Evolutionary conservation across 495 filamentous ascomycete species (phyloP).

Genomic region (Aspergillus cristatus): DNA sequence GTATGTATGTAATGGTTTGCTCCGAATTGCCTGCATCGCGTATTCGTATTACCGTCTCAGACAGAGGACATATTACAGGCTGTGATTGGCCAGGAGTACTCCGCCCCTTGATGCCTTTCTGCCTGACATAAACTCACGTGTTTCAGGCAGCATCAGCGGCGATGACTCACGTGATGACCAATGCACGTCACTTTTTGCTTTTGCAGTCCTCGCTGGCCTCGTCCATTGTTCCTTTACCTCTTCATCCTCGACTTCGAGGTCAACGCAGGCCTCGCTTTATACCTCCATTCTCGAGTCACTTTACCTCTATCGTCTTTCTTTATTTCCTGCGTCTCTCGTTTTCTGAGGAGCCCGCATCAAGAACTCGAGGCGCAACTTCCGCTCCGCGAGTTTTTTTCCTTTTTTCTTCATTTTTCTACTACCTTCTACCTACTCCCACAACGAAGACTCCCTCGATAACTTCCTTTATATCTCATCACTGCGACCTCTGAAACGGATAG

Average conservation of each 20-base stretch:
- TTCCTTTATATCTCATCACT: conserved; percentile 2
- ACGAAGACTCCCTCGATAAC: conserved; percentile 2
- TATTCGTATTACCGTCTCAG: conserved; percentile 15
- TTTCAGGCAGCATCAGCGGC: conserved; percentile 2
- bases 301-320: conserved; percentile 1
- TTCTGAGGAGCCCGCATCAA: background rate
- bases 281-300: background rate
- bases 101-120: conserved; percentile 3
- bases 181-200: conserved; percentile 22
- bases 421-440: conserved; percentile 4
- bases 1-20: conserved; percentile 6
- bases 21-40: conserved; percentile 1
- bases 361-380: conserved; percentile 16
- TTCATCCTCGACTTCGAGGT: conserved; percentile 7
- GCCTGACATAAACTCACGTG: conserved; percentile 8
- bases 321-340: conserved; percentile 15
- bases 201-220: conserved; percentile 3
- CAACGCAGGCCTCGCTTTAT: background rate
- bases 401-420: conserved; percentile 4
- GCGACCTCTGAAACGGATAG: no score
- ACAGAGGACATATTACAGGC: conserved; percentile 30
- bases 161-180: conserved; percentile 15
- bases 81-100: conserved; percentile 21
- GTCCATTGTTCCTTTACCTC: conserved; percentile 1
- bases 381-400: background rate